A percentile compares a stretch with the other conserved stretches of the same genome.
Evolutionary conservation across 2,329 filamentous ascomycete genomes (phyloP).

Genomic region (Fusarium keratoplasticum): DNA sequence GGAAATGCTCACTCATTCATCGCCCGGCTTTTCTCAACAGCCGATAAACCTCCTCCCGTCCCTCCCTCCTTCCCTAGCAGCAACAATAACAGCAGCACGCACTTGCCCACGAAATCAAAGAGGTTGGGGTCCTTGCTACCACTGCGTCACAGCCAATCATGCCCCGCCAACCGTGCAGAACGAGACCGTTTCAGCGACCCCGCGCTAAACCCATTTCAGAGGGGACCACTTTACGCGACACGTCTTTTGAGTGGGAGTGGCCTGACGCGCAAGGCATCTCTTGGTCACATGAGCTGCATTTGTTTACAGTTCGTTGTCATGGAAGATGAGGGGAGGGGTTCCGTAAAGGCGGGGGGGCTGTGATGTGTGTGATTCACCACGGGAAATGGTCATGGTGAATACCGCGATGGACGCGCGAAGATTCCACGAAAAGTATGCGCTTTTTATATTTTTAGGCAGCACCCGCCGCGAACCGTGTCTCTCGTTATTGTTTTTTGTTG

Average conservation of each 20-base stretch:
- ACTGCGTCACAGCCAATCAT: conserved; percentile 41
- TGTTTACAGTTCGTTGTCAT: neutral
- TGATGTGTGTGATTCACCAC: neutral
- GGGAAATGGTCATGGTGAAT: neutral
- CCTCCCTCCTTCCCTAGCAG: neutral
- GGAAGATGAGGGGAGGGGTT: neutral
- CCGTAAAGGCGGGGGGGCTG: neutral
- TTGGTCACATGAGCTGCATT: conserved; percentile 2
- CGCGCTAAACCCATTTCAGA: conserved; percentile 27
- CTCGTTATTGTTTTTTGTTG: conserved; percentile 4
- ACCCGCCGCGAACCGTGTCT: neutral
- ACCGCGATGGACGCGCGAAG: neutral
- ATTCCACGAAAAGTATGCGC: neutral
- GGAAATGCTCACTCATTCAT: conserved; percentile 7
- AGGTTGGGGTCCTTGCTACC: conserved; percentile 37
- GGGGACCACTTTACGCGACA: conserved; percentile 41
- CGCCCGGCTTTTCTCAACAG: neutral
- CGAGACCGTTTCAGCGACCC: conserved; percentile 37
- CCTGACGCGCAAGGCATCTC: conserved; percentile 44
- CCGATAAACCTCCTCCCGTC: neutral
- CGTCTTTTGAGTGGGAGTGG: conserved; percentile 10
- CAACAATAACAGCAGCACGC: neutral
- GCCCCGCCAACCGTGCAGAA: conserved; percentile 33
- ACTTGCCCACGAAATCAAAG: conserved; percentile 35
- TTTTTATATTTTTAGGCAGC: neutral